phyloP scores from a whole-genome alignment of 1,139 yeast species.

The Kodamaea fungicola region DNA sequence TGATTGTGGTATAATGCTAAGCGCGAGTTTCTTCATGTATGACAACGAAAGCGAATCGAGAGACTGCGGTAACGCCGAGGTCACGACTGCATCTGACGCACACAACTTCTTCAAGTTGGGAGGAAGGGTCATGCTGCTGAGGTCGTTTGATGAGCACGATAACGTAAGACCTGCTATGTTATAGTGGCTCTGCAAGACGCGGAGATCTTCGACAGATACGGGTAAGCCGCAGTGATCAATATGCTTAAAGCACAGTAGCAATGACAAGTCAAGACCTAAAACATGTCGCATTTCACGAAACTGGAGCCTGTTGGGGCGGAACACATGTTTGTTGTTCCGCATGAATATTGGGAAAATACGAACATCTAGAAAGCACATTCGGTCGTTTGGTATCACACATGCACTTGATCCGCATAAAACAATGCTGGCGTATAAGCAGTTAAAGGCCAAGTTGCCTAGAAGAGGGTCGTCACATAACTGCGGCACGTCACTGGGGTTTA shows the following conservation, averaged over 20 bases:
- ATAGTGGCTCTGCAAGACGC: background rate
- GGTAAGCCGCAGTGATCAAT: slow-evolving; percentile 5
- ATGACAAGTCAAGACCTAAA: slow-evolving; percentile 1
- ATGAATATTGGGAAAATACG: slow-evolving; percentile 4
- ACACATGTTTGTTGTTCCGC: background rate
- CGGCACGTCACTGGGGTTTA: slow-evolving; percentile 3
- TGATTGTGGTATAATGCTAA: slow-evolving; percentile 1
- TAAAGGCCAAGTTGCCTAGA: slow-evolving; percentile 2
- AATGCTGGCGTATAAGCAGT: slow-evolving; percentile 3
- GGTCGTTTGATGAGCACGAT: background rate
- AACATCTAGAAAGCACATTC: slow-evolving; percentile 3
- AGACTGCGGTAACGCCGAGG: background rate
- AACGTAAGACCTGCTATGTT: slow-evolving; percentile 2
- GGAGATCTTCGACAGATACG: slow-evolving; percentile 1
- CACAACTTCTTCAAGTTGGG: slow-evolving; percentile 1
- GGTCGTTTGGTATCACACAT: slow-evolving; percentile 1
- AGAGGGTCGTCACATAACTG: slow-evolving; percentile 2
- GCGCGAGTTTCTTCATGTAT: background rate
- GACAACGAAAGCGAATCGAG: slow-evolving; percentile 1
- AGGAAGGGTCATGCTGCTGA: slow-evolving; percentile 1
- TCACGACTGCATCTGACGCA: slow-evolving; percentile 1
- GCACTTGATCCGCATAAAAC: slow-evolving; percentile 3
- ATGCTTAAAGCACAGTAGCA: slow-evolving; percentile 1
- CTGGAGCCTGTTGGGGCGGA: slow-evolving; percentile 4
- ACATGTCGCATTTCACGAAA: slow-evolving; percentile 4